Evolutionary conservation across 768 basidiomycete species (phyloP).

Genomic region (Suillus bovinus): DNA sequence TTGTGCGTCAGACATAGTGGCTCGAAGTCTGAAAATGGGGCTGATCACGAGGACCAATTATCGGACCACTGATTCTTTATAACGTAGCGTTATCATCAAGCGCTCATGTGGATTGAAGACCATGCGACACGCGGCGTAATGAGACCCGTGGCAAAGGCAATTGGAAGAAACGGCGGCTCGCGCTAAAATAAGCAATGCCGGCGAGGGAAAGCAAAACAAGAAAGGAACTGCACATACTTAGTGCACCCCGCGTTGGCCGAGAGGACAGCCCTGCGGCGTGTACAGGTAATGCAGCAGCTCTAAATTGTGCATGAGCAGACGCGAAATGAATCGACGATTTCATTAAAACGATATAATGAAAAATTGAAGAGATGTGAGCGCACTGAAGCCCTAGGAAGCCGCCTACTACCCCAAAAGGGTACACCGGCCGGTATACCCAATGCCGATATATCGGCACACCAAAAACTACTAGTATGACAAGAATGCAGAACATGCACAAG

Average conservation of each 20-base stretch:
- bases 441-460: background rate
- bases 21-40: background rate
- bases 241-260: background rate
- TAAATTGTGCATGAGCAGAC: background rate
- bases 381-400: background rate
- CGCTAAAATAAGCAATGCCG: conserved; percentile 40
- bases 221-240: background rate
- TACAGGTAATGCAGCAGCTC: background rate
- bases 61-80: background rate
- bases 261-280: background rate
- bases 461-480: background rate
- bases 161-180: background rate
- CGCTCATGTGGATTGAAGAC: conserved; percentile 1
- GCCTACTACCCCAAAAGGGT: background rate
- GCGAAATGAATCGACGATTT: background rate
- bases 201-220: conserved; percentile 44
- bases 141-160: conserved; percentile 69
- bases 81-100: conserved; percentile 7
- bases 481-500: background rate
- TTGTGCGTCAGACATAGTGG: conserved; percentile 23
- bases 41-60: background rate
- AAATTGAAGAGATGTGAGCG: background rate
- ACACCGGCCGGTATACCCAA: background rate
- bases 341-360: background rate
- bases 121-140: conserved; percentile 70